phyloP scores from a whole-genome alignment of 1,139 yeast genomes.

The Hyphopichia fennica region DNA sequence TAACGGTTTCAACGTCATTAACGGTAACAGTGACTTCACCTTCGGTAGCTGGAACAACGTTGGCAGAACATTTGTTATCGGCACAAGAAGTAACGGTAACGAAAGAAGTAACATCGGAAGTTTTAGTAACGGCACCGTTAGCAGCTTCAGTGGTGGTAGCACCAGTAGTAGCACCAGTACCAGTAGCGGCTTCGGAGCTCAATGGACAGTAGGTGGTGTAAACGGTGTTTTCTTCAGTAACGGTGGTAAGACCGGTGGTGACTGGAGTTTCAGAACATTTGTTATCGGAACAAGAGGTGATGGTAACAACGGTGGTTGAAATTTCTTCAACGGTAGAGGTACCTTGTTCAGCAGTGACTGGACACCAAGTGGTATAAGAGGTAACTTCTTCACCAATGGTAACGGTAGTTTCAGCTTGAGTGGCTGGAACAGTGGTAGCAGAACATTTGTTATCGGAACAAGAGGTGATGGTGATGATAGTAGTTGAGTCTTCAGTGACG shows the following conservation, averaged over 20 bases:
- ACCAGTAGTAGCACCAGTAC: slow-evolving; percentile 1
- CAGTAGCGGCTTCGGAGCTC: slow-evolving; percentile 2
- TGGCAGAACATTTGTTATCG: slow-evolving; percentile 10
- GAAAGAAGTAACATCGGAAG: slow-evolving; percentile 5
- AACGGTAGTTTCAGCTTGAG: slow-evolving; percentile 21
- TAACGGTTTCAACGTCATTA: slow-evolving; percentile 23
- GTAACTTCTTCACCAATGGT: slow-evolving; percentile 16
- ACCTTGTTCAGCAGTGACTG: slow-evolving; percentile 9
- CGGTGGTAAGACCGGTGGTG: slow-evolving; percentile 22
- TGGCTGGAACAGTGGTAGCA: slow-evolving; percentile 19
- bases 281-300: slow-evolving; percentile 48
- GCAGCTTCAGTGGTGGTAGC: background rate
- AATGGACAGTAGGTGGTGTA: slow-evolving; percentile 39
- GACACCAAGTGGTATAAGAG: slow-evolving; percentile 23
- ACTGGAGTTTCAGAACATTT: slow-evolving; percentile 29
- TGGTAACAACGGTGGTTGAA: slow-evolving; percentile 41
- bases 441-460: slow-evolving; percentile 23
- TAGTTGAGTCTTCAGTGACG: slow-evolving; percentile 22
- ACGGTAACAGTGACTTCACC: slow-evolving; percentile 22
- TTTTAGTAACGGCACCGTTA: slow-evolving; percentile 4
- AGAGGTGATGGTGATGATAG: slow-evolving; percentile 29
- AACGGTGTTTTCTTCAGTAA: slow-evolving; percentile 26
- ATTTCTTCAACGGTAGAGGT: slow-evolving; percentile 27
- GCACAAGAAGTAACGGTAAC: slow-evolving; percentile 20
- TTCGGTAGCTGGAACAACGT: slow-evolving; percentile 5